A percentile compares a stretch with the other conserved stretches of the same genome.
phyloP scores from a whole-genome alignment of 306 rosid genomes.

The Casuarina glauca region DNA sequence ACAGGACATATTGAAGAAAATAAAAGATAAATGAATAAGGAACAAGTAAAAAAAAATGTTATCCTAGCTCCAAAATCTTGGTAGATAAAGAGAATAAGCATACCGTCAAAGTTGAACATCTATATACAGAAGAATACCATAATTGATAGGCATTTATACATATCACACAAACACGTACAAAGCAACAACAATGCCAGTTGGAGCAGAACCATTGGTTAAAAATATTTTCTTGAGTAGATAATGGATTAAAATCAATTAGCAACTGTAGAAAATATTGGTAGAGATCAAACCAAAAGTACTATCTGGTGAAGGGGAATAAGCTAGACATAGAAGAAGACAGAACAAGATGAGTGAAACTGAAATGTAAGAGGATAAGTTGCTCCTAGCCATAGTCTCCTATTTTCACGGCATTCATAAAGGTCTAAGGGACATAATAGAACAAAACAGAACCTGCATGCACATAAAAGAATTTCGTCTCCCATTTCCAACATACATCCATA shows the following conservation, averaged over 20 bases:
- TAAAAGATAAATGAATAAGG: background rate
- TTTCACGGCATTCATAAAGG: too few species aligned
- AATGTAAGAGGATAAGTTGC: background rate
- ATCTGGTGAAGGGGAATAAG: background rate
- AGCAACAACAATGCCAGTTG: background rate
- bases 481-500: background rate
- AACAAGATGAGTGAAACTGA: background rate
- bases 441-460: background rate
- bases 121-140: background rate
- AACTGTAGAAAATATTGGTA: background rate
- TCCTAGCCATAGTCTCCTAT: background rate
- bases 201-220: background rate
- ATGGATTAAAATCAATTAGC: background rate
- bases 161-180: too few species aligned
- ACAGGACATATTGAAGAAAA: background rate
- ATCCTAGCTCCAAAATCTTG: too few species aligned
- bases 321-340: background rate
- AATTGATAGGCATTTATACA: too few species aligned
- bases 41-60: background rate
- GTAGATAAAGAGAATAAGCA: background rate
- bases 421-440: background rate
- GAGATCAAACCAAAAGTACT: too few species aligned
- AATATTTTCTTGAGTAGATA: background rate
- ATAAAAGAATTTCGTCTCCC: background rate
- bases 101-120: background rate